A percentile compares a stretch with the other conserved stretches of the same genome.
Evolutionary conservation across 176 grass and related monocot species (phyloP).

Genomic region (Oryza meyeriana): DNA sequence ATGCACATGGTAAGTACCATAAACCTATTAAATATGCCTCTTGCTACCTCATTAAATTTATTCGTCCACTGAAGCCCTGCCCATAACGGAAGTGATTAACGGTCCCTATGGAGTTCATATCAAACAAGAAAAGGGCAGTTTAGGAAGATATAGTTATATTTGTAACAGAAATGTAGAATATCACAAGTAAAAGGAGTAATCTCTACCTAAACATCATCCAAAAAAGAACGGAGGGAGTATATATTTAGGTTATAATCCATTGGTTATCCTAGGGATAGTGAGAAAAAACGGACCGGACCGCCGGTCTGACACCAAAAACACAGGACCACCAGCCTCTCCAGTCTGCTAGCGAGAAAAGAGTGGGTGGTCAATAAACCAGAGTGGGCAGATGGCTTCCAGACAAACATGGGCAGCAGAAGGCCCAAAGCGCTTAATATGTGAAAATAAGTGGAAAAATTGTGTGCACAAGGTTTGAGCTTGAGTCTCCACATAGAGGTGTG

Average conservation of each 20-base stretch:
- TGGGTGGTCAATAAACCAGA: too few relatives aligned
- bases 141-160: not conserved
- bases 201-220: not conserved
- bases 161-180: slow-evolving; percentile 5
- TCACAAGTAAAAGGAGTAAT: not conserved
- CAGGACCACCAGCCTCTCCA: too few relatives aligned
- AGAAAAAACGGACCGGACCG: too few relatives aligned
- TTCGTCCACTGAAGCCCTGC: not conserved
- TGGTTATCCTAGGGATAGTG: not conserved
- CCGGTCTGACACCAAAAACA: too few relatives aligned
- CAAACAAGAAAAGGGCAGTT: not conserved
- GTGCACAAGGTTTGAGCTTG: too few relatives aligned
- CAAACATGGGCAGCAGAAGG: too few relatives aligned
- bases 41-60: not conserved
- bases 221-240: not conserved
- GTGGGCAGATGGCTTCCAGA: too few relatives aligned
- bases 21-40: not conserved
- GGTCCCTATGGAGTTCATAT: not conserved
- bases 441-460: too few relatives aligned
- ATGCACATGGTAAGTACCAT: not conserved
- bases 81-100: not conserved
- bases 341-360: too few relatives aligned
- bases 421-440: too few relatives aligned
- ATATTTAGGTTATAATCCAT: not conserved
- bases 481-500: too few relatives aligned